A percentile compares a stretch with the other conserved stretches of the same genome.
These are phyloP conservation scores for Fusarium torreyae DNA, from an alignment of 2,329 filamentous ascomycete genomes.

Conservation along the genomic window DNA sequence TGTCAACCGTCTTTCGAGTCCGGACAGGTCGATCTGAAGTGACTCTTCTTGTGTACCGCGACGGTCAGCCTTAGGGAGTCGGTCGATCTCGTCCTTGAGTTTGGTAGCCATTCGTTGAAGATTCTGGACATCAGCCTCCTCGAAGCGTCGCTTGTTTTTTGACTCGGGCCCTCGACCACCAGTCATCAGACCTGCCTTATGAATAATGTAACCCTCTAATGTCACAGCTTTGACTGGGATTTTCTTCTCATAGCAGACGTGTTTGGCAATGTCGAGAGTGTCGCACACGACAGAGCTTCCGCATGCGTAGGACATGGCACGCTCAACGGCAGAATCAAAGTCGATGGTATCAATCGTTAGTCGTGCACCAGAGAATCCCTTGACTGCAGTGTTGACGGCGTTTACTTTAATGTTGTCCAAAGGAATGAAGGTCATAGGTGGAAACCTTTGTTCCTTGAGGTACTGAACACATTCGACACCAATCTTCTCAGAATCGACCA, in stretches of 20 bases:
- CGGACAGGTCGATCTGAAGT: constrained; percentile 83
- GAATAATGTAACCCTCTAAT: constrained; percentile 94
- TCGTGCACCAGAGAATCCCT: constrained; percentile 87
- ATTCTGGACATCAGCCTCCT: constrained; percentile 90
- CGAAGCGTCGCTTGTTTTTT: constrained; percentile 86
- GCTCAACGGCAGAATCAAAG: constrained; percentile 88
- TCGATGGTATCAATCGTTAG: constrained; percentile 97
- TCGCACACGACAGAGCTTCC: constrained; percentile 97
- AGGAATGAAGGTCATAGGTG: constrained; percentile 94
- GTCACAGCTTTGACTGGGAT: constrained; percentile 96
- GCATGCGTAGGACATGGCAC: constrained; percentile 95
- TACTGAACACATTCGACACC: constrained; percentile 95
- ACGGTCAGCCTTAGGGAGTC: constrained; percentile 84
- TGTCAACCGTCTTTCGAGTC: constrained; percentile 82
- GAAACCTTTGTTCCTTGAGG: constrained; percentile 88
- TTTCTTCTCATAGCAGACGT: constrained; percentile 87
- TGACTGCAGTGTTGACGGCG: constrained; percentile 89
- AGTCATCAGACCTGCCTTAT: constrained; percentile 97
- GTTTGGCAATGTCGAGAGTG: constrained; percentile 85
- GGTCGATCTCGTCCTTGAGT: constrained; percentile 81
- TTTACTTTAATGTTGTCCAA: constrained; percentile 98
- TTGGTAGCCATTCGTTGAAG: constrained; percentile 83
- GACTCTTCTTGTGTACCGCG: constrained; percentile 84
- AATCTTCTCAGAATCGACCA: constrained; percentile 95
- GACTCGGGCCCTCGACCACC: constrained; percentile 87